Evolutionary conservation across 768 basidiomycete species (phyloP).

Genomic region (Sarcodon sp.): DNA sequence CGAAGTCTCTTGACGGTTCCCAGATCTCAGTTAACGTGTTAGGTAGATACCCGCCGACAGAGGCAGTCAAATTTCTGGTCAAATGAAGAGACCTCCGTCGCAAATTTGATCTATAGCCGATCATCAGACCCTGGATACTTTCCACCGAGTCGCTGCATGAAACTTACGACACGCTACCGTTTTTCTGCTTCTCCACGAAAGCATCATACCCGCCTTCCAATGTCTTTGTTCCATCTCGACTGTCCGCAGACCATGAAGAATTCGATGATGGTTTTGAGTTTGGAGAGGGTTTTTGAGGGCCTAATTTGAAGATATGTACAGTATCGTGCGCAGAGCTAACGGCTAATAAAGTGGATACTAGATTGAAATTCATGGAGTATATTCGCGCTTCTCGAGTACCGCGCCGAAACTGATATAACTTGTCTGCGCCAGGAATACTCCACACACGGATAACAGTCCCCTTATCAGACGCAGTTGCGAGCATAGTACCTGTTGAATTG

Average conservation of each 20-base stretch:
- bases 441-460: conserved; percentile 97
- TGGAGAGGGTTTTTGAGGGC: conserved; percentile 19
- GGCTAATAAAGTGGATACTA: conserved; percentile 69
- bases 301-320: conserved; percentile 92
- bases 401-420: conserved; percentile 88
- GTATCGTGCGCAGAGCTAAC: conserved; percentile 91
- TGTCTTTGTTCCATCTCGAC: conserved; percentile 37
- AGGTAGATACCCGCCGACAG: conserved; percentile 77
- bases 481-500: conserved; percentile 76
- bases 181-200: conserved; percentile 68
- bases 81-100: conserved; percentile 62
- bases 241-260: conserved; percentile 55
- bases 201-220: conserved; percentile 78
- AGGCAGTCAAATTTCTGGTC: conserved; percentile 63
- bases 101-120: conserved; percentile 27
- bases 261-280: conserved; percentile 28
- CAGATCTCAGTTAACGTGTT: conserved; percentile 89
- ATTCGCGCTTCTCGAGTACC: conserved; percentile 83
- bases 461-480: conserved; percentile 89
- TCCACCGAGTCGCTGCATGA: not conserved
- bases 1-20: conserved; percentile 94
- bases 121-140: not conserved
- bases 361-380: conserved; percentile 78
- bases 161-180: conserved; percentile 42
- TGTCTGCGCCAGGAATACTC: conserved; percentile 82